A percentile compares a stretch with the other conserved stretches of the same genome.
phyloP scores from a whole-genome alignment of 345 rosid species.

The Ceriops decandra region DNA sequence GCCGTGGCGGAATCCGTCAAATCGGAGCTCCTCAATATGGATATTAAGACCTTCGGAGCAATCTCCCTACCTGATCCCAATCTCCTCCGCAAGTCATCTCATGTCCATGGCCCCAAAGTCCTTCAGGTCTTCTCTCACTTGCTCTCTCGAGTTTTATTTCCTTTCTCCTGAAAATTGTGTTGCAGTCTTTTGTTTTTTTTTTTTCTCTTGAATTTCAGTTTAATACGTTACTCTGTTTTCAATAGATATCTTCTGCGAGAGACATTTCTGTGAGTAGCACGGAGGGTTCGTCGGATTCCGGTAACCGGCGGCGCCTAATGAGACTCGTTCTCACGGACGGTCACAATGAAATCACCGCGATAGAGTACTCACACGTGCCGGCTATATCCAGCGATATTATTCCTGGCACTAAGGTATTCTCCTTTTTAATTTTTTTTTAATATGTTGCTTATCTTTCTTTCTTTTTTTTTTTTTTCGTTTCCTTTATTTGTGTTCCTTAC shows the following conservation, averaged over 20 bases:
- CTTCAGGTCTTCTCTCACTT: slow-evolving; percentile 52
- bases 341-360: slow-evolving; percentile 55
- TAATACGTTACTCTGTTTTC: neutral
- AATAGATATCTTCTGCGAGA: slow-evolving; percentile 59
- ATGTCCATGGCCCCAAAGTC: slow-evolving; percentile 68
- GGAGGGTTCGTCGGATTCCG: slow-evolving; percentile 47
- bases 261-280: slow-evolving; percentile 69
- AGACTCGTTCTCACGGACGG: slow-evolving; percentile 71
- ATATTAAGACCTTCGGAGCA: slow-evolving; percentile 59
- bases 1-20: slow-evolving; percentile 55
- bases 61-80: slow-evolving; percentile 55
- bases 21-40: slow-evolving; percentile 70
- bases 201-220: neutral
- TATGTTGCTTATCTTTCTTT: neutral
- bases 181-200: neutral
- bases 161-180: neutral
- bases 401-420: slow-evolving; percentile 83
- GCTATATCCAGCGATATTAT: slow-evolving; percentile 51
- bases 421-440: neutral
- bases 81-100: slow-evolving; percentile 44
- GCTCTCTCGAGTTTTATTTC: neutral
- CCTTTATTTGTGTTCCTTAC: slow-evolving; percentile 1
- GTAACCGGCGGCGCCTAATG: slow-evolving; percentile 49
- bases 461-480: neutral
- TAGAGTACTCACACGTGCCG: slow-evolving; percentile 63